These are phyloP conservation scores for Akebia trifoliata DNA, from an alignment of 164 flowering plant species.

Conservation along the genomic window DNA sequence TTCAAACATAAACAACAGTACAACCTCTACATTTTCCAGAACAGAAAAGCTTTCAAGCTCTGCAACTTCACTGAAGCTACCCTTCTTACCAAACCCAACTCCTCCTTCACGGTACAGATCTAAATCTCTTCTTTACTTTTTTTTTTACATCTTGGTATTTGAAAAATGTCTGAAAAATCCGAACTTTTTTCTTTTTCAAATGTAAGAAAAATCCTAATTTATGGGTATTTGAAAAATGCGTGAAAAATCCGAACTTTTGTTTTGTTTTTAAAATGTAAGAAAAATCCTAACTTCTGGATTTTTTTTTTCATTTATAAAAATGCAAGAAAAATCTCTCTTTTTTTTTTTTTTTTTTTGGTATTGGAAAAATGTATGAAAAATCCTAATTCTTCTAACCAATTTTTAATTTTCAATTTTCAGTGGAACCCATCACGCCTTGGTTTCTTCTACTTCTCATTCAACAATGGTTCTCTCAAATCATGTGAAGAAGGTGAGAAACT, in stretches of 20 bases:
- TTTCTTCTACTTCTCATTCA: constrained; percentile 75
- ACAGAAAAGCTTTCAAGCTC: constrained; percentile 49
- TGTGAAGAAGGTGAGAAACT: constrained; percentile 57
- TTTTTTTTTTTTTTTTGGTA: not conserved
- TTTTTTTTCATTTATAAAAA: no score
- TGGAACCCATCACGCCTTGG: constrained; percentile 86
- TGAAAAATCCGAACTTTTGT: no score
- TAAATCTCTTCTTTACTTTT: constrained; percentile 7
- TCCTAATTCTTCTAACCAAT: no score
- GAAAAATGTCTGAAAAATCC: not conserved
- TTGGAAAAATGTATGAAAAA: no score
- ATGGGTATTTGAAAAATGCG: no score
- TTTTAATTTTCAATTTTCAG: no score
- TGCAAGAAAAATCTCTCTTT: no score
- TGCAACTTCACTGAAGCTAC: constrained; percentile 85
- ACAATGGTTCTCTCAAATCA: constrained; percentile 48
- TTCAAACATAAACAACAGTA: constrained; percentile 56
- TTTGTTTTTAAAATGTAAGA: no score
- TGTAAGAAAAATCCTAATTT: no score
- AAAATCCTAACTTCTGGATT: no score
- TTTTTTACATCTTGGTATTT: constrained; percentile 6
- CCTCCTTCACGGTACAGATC: constrained; percentile 54
- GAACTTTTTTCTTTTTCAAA: no score
- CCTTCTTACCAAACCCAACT: constrained; percentile 53
- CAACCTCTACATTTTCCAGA: constrained; percentile 79